phyloP scores from a whole-genome alignment of 1,284 basidiomycete genomes.

The Lentinula novae-zelandiae region DNA sequence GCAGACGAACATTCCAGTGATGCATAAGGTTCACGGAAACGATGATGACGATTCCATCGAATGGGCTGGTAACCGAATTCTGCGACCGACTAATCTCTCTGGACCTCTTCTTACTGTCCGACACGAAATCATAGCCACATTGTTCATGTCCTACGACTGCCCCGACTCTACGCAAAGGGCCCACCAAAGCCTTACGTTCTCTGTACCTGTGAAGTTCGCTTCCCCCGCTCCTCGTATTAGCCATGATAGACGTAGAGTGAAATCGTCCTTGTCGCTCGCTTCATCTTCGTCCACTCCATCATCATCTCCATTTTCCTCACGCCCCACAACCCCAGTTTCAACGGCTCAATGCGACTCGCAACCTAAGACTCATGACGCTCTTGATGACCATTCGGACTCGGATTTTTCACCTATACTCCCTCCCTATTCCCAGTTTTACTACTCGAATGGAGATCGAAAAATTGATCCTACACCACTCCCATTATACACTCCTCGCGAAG shows the following conservation, averaged over 20 bases:
- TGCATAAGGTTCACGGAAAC: conserved; percentile 22
- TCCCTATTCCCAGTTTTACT: conserved; percentile 72
- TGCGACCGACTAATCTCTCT: conserved; percentile 39
- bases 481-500: conserved; percentile 41
- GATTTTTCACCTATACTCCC: conserved; percentile 43
- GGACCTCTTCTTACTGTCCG: conserved; percentile 56
- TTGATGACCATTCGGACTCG: neutral
- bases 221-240: conserved; percentile 27
- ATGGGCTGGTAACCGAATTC: conserved; percentile 40
- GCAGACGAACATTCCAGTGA: conserved; percentile 50
- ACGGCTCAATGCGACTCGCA: neutral
- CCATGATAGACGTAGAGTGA: neutral
- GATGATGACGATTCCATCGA: conserved; percentile 36
- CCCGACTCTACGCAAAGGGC: conserved; percentile 35
- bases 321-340: conserved; percentile 7
- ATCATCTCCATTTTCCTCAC: conserved; percentile 1
- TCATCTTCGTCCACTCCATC: neutral
- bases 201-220: conserved; percentile 55
- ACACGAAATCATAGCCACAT: conserved; percentile 50
- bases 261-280: neutral
- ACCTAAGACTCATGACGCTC: neutral
- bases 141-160: conserved; percentile 54
- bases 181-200: conserved; percentile 30
- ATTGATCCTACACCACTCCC: conserved; percentile 70
- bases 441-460: conserved; percentile 67